A percentile compares a stretch with the other conserved stretches of the same genome.
Evolutionary conservation across 2,329 filamentous ascomycete species (phyloP).

Genomic region (Ceratocystis lukuohia): DNA sequence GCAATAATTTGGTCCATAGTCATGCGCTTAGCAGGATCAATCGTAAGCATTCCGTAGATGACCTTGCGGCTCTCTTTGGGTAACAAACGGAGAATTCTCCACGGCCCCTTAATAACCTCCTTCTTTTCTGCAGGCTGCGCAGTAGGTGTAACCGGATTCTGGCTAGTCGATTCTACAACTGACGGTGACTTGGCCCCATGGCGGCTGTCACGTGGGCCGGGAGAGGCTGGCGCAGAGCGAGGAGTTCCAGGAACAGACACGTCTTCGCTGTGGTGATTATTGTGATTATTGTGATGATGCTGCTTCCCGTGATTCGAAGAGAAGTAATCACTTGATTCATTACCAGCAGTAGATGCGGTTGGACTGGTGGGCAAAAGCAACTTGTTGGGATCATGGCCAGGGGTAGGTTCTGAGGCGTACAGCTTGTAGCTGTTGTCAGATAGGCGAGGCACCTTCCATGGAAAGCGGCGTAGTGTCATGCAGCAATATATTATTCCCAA

Average conservation of each 20-base stretch:
- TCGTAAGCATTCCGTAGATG: slow-evolving; percentile 80
- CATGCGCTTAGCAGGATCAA: slow-evolving; percentile 71
- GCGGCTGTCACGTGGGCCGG: slow-evolving; percentile 6
- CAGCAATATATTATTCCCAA: slow-evolving; percentile 97
- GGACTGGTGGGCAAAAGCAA: slow-evolving; percentile 36
- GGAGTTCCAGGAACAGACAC: slow-evolving; percentile 10
- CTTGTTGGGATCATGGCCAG: slow-evolving; percentile 49
- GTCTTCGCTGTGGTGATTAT: slow-evolving; percentile 1
- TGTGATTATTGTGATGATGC: neutral
- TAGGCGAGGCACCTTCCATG: slow-evolving; percentile 87
- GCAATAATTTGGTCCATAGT: slow-evolving; percentile 73
- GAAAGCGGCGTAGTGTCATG: slow-evolving; percentile 89
- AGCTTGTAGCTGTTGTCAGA: slow-evolving; percentile 92
- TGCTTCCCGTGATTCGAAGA: slow-evolving; percentile 13
- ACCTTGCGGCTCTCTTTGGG: slow-evolving; percentile 84
- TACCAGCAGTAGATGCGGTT: slow-evolving; percentile 23
- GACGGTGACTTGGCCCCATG: slow-evolving; percentile 14
- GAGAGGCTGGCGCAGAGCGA: slow-evolving; percentile 13
- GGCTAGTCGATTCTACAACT: slow-evolving; percentile 15
- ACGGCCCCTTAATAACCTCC: slow-evolving; percentile 81
- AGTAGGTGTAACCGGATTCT: slow-evolving; percentile 14
- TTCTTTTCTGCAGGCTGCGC: slow-evolving; percentile 37
- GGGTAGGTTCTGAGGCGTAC: slow-evolving; percentile 74
- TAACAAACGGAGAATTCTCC: slow-evolving; percentile 73
- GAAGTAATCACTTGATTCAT: slow-evolving; percentile 12